Evolutionary conservation across 2,329 filamentous ascomycete species (phyloP), one percentile per base, ranked within the genome.

Genomic region (Neopestalotiopsis sp.): DNA sequence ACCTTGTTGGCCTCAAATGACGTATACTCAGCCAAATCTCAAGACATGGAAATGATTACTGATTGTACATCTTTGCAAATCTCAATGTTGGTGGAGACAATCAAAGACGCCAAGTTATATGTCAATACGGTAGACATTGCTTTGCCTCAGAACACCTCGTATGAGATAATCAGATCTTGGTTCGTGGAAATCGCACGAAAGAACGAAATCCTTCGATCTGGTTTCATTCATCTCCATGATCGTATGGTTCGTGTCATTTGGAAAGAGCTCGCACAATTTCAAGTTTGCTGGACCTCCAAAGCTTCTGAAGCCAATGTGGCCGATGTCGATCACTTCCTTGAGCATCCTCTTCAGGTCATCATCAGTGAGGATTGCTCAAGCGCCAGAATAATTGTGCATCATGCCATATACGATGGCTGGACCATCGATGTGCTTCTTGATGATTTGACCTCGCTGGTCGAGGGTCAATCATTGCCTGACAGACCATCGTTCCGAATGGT

Each of bases 331-430:
- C 77, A 79, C 5, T 80, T 85, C 14, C 81, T 93, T 2, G 82
- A 83, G 38, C 77, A 66, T 2, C 93, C 94, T 0, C 81, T 95
- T 14, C 80, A 78, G 17, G 80, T 94, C n/a, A 87, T 93, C 69
- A 79, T 94, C 1, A 69, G 32, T 4, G 34, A 20, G 5, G 61
- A 42, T 9, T 59, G 13, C 74, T 76, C 40, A 73, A 81, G 4
- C 78, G 77, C 69, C 79, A 88, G 12, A 66, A 93, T 59, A 85
- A 91, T 73, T 13, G 83, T 97, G 0, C 94, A 97, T 76, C 95
- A 98, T 79, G 90, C 93, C 0, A 78, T 97, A 1, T 98, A 97
- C 76, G 95, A 98, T 78, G 95, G 94, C n/a, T 98, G 95, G 95
- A 95, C 94, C 0, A 87, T 94, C 76, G 92, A 97, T 65, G 83